Evolutionary conservation across 2,329 filamentous ascomycete species (phyloP).

Genomic region (Aspergillus ruber): DNA sequence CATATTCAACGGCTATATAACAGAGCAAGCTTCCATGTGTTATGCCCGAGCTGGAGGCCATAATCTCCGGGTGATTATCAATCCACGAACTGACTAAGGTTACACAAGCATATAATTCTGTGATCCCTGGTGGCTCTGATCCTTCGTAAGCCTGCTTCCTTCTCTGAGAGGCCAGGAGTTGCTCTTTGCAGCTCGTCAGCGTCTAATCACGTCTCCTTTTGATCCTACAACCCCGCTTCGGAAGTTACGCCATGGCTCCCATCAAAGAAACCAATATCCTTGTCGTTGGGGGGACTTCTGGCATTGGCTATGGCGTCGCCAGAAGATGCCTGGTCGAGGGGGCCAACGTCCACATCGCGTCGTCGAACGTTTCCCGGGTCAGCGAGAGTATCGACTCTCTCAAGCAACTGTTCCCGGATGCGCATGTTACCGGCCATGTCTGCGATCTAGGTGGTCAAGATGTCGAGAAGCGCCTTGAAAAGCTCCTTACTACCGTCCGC

Average conservation of each 20-base stretch:
- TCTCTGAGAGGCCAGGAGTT: background rate
- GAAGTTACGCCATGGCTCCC: conserved; percentile 7
- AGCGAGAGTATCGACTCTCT: conserved; percentile 42
- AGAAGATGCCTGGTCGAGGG: conserved; percentile 52
- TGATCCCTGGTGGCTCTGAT: too few relatives aligned
- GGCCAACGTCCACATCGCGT: conserved; percentile 54
- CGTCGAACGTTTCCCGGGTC: conserved; percentile 49
- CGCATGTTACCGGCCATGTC: conserved; percentile 28
- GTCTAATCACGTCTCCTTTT: background rate
- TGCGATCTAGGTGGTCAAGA: conserved; percentile 44
- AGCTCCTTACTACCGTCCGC: conserved; percentile 37
- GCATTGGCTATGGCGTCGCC: conserved; percentile 57
- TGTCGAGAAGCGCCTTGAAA: conserved; percentile 43
- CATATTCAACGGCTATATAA: too few relatives aligned
- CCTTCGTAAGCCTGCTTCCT: too few relatives aligned
- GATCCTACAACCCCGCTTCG: background rate
- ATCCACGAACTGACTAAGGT: background rate
- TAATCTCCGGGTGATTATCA: background rate
- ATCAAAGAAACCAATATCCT: conserved; percentile 39
- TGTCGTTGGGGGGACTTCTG: conserved; percentile 57
- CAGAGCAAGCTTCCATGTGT: too few relatives aligned
- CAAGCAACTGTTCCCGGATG: conserved; percentile 18
- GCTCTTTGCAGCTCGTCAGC: background rate
- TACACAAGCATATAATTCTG: background rate
- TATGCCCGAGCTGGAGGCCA: background rate